phyloP scores from a whole-genome alignment of 768 basidiomycete species.

The Boletus subcaerulescens region DNA sequence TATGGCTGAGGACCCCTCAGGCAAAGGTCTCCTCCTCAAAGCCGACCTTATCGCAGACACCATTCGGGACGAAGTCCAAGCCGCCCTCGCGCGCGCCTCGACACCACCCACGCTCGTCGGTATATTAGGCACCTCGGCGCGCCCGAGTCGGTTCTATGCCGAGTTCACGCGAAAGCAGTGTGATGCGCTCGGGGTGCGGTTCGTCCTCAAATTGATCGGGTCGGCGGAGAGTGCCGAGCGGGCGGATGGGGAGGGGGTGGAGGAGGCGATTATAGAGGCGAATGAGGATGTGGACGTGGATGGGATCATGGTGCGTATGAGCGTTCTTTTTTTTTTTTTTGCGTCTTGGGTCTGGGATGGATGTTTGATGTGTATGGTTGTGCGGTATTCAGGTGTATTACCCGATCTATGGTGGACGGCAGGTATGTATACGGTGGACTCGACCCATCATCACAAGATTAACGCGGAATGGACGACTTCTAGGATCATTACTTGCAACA shows the following conservation, averaged over 20 bases:
- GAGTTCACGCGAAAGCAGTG: conserved; percentile 93
- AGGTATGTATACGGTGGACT: conserved; percentile 47
- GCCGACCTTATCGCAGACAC: conserved; percentile 71
- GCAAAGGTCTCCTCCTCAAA: conserved; percentile 76
- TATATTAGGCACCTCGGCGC: conserved; percentile 81
- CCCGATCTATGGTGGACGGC: conserved; percentile 88
- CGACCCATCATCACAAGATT: not conserved
- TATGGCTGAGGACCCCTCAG: conserved; percentile 28
- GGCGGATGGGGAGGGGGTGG: conserved; percentile 84
- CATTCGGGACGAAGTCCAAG: conserved; percentile 68
- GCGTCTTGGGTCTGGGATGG: conserved; percentile 2
- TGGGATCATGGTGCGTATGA: conserved; percentile 84
- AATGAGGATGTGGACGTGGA: conserved; percentile 84
- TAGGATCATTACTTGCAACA: conserved; percentile 98
- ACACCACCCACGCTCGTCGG: conserved; percentile 78
- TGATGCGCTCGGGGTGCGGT: conserved; percentile 81
- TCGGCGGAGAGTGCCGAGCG: conserved; percentile 40
- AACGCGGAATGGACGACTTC: not conserved
- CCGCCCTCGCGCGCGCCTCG: conserved; percentile 34
- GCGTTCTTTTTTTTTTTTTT: not conserved
- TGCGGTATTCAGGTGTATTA: conserved; percentile 74
- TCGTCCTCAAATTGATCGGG: conserved; percentile 67
- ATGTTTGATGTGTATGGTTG: not conserved
- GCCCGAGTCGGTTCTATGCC: conserved; percentile 78
- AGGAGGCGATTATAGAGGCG: conserved; percentile 93